Evolutionary conservation across 805 yeast genomes (phyloP).

Genomic region (Zygosaccharomyces siamensis): DNA sequence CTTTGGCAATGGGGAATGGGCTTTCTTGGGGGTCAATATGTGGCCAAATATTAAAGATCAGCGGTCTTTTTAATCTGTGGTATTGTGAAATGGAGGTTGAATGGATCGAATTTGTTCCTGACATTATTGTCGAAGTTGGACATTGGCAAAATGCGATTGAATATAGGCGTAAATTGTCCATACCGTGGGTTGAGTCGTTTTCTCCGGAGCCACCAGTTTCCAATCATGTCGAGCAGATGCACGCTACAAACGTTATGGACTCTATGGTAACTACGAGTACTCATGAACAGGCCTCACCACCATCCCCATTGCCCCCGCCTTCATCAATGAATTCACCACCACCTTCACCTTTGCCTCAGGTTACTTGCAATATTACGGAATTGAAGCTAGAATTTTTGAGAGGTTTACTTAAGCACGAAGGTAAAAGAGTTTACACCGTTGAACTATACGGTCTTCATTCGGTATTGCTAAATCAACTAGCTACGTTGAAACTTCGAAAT

Average conservation of each 20-base stretch:
- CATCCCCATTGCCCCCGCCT: too few species aligned
- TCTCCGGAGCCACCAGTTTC: not conserved
- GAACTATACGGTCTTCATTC: conserved; percentile 8
- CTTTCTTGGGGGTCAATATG: conserved; percentile 19
- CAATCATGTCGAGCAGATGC: not conserved
- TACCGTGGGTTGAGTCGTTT: not conserved
- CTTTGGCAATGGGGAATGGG: conserved; percentile 22
- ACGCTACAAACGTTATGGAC: not conserved
- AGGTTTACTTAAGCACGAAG: conserved; percentile 1
- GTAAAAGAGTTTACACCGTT: not conserved
- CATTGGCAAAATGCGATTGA: conserved; percentile 35
- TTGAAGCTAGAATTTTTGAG: conserved; percentile 6
- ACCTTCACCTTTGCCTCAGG: not conserved
- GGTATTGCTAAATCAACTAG: conserved; percentile 5
- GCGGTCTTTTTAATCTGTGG: conserved; percentile 25
- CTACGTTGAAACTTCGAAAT: conserved; percentile 7
- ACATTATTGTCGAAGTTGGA: conserved; percentile 31
- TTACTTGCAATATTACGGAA: conserved; percentile 5
- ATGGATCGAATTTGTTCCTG: conserved; percentile 20
- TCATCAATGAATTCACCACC: not conserved
- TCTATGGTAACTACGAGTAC: too few species aligned
- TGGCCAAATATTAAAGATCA: conserved; percentile 27
- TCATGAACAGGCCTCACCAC: too few species aligned
- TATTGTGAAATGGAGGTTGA: conserved; percentile 34
- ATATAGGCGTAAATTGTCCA: not conserved